These are phyloP conservation scores for Rhizomucor pusillus DNA, from an alignment of 371 early-diverging fungal genomes.

Conservation along the genomic window DNA sequence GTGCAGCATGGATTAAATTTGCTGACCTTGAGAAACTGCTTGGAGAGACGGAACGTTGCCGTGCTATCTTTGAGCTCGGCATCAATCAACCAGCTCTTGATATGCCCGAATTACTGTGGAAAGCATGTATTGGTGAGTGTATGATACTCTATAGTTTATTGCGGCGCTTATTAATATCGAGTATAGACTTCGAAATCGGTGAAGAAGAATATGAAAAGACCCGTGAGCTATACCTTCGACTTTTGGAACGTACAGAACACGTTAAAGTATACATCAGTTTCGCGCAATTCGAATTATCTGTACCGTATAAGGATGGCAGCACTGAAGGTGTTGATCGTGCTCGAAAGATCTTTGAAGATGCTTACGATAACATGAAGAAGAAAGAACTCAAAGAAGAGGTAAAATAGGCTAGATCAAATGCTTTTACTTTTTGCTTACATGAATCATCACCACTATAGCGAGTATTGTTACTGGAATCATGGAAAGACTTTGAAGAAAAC, in stretches of 20 bases:
- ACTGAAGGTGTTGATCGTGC: slow-evolving; percentile 52
- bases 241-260: slow-evolving; percentile 86
- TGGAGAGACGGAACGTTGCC: slow-evolving; percentile 84
- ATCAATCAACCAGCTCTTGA: slow-evolving; percentile 83
- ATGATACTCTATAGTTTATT: not conserved
- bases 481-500: slow-evolving; percentile 86
- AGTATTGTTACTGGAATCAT: slow-evolving; percentile 85
- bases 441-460: too few species aligned
- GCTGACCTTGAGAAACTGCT: slow-evolving; percentile 86
- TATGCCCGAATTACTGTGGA: slow-evolving; percentile 98
- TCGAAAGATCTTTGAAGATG: slow-evolving; percentile 75
- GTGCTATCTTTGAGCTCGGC: slow-evolving; percentile 90
- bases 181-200: slow-evolving; percentile 81
- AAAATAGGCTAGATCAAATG: not conserved
- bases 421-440: slow-evolving; percentile 1
- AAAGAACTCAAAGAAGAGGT: slow-evolving; percentile 72
- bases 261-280: slow-evolving; percentile 97
- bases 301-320: slow-evolving; percentile 49
- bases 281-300: slow-evolving; percentile 85
- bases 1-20: slow-evolving; percentile 93
- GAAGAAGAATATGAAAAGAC: slow-evolving; percentile 80
- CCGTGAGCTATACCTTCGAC: slow-evolving; percentile 77
- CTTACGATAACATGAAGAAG: slow-evolving; percentile 67
- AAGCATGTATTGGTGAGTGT: slow-evolving; percentile 77
- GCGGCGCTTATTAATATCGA: not conserved